Percentiles rank a stretch among this genome's conserved stretches.
These are phyloP conservation scores for Dysphania ambrosioides DNA, from an alignment of 148 eudicot genomes.

Conservation along the genomic window DNA sequence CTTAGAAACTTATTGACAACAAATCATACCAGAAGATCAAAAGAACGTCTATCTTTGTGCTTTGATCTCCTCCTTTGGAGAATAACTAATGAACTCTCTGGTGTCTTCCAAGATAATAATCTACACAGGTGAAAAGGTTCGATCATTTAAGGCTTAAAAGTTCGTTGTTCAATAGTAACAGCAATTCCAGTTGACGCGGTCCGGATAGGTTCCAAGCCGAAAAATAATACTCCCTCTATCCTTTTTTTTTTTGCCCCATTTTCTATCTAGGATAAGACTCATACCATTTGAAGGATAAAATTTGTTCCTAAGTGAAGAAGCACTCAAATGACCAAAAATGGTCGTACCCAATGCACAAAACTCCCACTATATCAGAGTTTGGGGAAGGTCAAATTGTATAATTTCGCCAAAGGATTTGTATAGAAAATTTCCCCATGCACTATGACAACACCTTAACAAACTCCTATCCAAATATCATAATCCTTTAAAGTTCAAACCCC, in stretches of 20 bases:
- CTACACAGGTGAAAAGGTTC: conserved; percentile 43
- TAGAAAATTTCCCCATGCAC: background rate
- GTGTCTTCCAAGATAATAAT: conserved; percentile 91
- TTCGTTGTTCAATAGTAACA: too few species aligned
- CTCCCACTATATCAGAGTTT: too few species aligned
- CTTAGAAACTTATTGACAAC: background rate
- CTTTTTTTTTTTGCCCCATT: too few species aligned
- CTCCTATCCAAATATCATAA: background rate
- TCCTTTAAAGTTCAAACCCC: background rate
- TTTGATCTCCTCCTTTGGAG: conserved; percentile 63
- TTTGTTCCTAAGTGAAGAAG: background rate
- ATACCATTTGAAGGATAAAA: background rate
- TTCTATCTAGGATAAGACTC: too few species aligned
- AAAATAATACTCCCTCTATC: too few species aligned
- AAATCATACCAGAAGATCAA: conserved; percentile 89
- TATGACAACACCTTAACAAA: background rate
- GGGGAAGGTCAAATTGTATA: too few species aligned
- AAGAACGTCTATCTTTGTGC: conserved; percentile 68
- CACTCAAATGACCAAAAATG: background rate
- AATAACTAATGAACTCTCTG: conserved; percentile 70
- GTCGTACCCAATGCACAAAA: too few species aligned
- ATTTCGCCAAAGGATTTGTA: too few species aligned
- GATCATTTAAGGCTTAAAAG: too few species aligned
- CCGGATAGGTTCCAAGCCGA: too few species aligned
- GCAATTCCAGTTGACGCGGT: too few species aligned